Conservation (phyloP, 345 rosid genomes). For the Heritiera fomes region DNA sequence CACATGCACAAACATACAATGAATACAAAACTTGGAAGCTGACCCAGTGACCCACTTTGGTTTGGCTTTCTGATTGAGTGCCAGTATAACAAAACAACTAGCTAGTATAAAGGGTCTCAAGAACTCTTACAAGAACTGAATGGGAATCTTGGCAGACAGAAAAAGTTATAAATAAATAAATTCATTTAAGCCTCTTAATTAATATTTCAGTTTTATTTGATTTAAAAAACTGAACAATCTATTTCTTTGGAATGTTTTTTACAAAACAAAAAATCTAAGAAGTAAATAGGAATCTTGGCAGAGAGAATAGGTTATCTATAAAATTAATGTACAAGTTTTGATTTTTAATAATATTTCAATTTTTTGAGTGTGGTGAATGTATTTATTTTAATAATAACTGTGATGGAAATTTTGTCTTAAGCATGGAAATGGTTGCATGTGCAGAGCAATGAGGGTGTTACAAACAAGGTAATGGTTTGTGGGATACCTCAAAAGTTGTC, state of each 20-base stretch:
- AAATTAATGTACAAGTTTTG: too few relatives aligned
- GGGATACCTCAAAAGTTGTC: constrained; percentile 38
- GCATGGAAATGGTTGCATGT: constrained; percentile 41
- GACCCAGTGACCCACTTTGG: constrained; percentile 26
- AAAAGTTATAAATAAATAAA: background rate
- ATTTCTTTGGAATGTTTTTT: too few relatives aligned
- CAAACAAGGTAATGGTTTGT: constrained; percentile 35
- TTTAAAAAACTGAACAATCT: too few relatives aligned
- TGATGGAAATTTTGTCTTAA: background rate
- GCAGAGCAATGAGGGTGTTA: constrained; percentile 27
- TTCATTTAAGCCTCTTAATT: too few relatives aligned
- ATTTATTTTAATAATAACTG: background rate
- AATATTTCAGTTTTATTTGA: background rate
- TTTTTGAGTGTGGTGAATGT: background rate
- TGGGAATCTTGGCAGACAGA: constrained; percentile 22
- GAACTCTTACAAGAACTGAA: constrained; percentile 22
- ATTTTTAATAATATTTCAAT: background rate
- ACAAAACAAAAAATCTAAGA: too few relatives aligned
- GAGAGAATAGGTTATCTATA: background rate
- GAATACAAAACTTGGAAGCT: constrained; percentile 10
- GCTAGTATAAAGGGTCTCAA: background rate
- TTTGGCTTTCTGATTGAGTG: constrained; percentile 20
- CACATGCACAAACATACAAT: constrained; percentile 22
- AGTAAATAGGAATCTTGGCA: too few relatives aligned
- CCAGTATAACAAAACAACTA: background rate